These are phyloP conservation scores for Linnemannia schmuckeri DNA, from an alignment of 192 early-diverging fungal genomes.

Conservation along the genomic window DNA sequence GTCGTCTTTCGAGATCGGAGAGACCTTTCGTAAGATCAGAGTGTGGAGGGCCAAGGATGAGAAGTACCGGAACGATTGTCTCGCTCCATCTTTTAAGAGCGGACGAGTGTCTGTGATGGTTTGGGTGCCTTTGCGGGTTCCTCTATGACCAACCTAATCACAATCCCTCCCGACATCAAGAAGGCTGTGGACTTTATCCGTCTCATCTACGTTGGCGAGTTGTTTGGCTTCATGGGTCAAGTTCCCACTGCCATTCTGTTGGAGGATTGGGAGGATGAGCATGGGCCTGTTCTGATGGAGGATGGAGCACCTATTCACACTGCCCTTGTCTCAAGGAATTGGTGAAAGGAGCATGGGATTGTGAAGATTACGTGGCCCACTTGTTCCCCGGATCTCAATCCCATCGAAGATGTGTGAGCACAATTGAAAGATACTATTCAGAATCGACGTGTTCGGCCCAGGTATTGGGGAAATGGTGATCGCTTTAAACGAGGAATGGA, in stretches of 20 bases:
- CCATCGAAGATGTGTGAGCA: conserved; percentile 2
- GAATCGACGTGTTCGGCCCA: not conserved
- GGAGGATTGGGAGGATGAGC: too few relatives aligned
- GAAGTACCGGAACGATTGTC: conserved; percentile 6
- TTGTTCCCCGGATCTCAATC: not conserved
- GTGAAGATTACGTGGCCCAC: not conserved
- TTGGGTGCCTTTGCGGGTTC: conserved; percentile 22
- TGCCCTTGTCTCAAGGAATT: not conserved
- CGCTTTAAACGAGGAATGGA: conserved; percentile 6
- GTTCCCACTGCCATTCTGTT: not conserved
- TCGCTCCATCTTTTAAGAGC: conserved; percentile 13
- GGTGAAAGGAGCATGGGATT: not conserved
- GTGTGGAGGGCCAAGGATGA: conserved; percentile 19
- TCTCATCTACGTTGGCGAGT: not conserved
- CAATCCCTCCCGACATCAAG: too few relatives aligned
- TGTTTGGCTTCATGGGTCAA: not conserved
- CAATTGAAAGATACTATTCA: not conserved
- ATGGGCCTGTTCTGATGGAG: not conserved
- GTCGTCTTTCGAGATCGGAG: conserved; percentile 14
- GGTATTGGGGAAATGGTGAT: not conserved
- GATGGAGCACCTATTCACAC: not conserved
- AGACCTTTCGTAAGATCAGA: not conserved
- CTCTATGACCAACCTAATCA: too few relatives aligned
- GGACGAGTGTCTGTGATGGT: conserved; percentile 19
- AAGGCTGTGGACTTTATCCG: too few relatives aligned